phyloP scores from a whole-genome alignment of 2,329 filamentous ascomycete species.

The Chrysoporthe austroafricana region DNA sequence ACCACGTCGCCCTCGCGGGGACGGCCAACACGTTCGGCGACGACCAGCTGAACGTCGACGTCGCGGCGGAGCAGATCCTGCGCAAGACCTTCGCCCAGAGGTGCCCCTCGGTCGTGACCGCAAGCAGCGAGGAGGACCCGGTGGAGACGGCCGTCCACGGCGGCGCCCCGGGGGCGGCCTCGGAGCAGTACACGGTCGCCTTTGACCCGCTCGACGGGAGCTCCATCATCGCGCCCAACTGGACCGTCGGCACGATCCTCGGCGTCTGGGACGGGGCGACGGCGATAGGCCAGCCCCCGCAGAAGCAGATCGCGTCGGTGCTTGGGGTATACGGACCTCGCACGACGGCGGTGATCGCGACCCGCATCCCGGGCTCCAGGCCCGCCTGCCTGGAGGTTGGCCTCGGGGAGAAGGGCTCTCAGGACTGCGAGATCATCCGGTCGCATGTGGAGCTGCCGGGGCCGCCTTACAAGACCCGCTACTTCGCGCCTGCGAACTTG shows the following conservation, averaged over 20 bases:
- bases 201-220: constrained; percentile 68
- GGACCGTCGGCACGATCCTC: constrained; percentile 62
- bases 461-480: constrained; percentile 52
- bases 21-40: constrained; percentile 62
- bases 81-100: constrained; percentile 45
- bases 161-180: not conserved
- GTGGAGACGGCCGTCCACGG: constrained; percentile 45
- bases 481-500: constrained; percentile 67
- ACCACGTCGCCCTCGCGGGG: constrained; percentile 51
- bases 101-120: constrained; percentile 52
- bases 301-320: constrained; percentile 52
- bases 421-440: constrained; percentile 46
- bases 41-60: constrained; percentile 62
- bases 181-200: constrained; percentile 59
- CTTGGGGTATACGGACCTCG: constrained; percentile 60
- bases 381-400: constrained; percentile 56
- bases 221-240: constrained; percentile 62
- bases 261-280: constrained; percentile 60
- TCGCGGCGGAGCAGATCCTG: constrained; percentile 53
- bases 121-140: constrained; percentile 65
- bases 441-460: constrained; percentile 42
- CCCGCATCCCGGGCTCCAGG: constrained; percentile 48
- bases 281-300: constrained; percentile 46
- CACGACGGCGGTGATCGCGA: constrained; percentile 58
- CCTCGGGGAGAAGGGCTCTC: constrained; percentile 36